Evolutionary conservation across 129 eudicot genomes (phyloP), one percentile per base, ranked within the genome.

Genomic region (Lactuca saligna): DNA sequence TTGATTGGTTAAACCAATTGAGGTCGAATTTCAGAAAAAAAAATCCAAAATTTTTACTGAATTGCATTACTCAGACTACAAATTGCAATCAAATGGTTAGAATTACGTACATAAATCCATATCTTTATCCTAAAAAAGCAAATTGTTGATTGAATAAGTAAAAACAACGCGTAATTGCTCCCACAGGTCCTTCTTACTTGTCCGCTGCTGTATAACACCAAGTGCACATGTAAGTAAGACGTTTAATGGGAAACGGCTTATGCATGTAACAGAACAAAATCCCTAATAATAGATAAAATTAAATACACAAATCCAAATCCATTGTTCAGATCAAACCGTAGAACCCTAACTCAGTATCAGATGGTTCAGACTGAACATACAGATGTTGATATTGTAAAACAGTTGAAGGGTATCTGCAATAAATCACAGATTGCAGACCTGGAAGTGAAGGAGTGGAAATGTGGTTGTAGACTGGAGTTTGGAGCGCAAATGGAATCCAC

Each of bases 11-110:
- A 34, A 71, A 50, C 69, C 12, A 72, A 61, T 34, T 25, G 31
- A 72, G 38, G 62, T 38, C 61, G 9, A 62, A 14, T 72, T 59
- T 50, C 77, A 61, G 25, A n/a, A 54, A 54, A 6, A 68, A 0
- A 20, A 20, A 20, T 54, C 34, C 34, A 17, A 35, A 20, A 20
- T 20, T 20, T 20, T 20, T 20, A 20, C 51, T 61, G 25, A 49
- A 71, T 71, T 33, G 34, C 68, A 60, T 16, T 48, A 38, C 29
- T 50, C 44, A 10, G 3, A 61, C 25, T 4, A 50, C 41, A 6
- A 62, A 15, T 20, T 72, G 53, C 55, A 62, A 72, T 63, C 54
- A 8, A 6, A 11, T 13, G 44, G 57, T 25, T 9, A 41, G 14
- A 39, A n/a, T 37, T 25, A 54, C 25, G 25, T 20, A 54, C 53